phyloP scores from a whole-genome alignment of 2,329 filamentous ascomycete genomes.

The Claviceps sp. region DNA sequence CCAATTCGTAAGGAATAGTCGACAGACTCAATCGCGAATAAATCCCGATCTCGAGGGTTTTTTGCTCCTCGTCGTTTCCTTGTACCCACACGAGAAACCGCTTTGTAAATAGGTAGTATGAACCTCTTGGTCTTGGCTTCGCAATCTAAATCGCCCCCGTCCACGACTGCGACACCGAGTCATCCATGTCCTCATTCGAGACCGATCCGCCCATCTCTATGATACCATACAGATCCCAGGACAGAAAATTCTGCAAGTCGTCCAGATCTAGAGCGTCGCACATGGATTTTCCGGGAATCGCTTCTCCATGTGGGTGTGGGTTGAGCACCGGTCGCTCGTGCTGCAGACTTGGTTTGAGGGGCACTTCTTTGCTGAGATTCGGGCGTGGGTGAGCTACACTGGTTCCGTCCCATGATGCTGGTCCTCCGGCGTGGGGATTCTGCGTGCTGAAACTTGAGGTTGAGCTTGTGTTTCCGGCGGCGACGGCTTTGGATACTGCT shows the following conservation, averaged over 20 bases:
- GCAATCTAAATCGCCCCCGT: conserved; percentile 8
- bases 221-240: conserved; percentile 28
- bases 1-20: too few relatives aligned
- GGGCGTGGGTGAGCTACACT: conserved; percentile 14
- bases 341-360: conserved; percentile 20
- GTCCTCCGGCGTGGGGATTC: conserved; percentile 9
- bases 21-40: too few relatives aligned
- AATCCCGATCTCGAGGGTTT: too few relatives aligned
- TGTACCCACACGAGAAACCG: too few relatives aligned
- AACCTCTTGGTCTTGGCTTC: background rate
- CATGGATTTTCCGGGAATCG: conserved; percentile 15
- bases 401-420: conserved; percentile 15
- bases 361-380: conserved; percentile 12
- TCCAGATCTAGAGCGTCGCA: conserved; percentile 23
- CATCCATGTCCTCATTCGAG: conserved; percentile 22
- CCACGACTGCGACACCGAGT: conserved; percentile 19
- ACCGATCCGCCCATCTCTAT: conserved; percentile 26
- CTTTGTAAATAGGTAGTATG: too few relatives aligned
- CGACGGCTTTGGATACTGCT: too few relatives aligned
- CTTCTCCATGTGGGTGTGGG: conserved; percentile 7
- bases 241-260: conserved; percentile 25
- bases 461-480: too few relatives aligned
- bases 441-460: conserved; percentile 11
- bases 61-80: too few relatives aligned
- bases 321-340: conserved; percentile 22